A percentile compares a stretch with the other conserved stretches of the same genome.
These are phyloP conservation scores for Neophaeococcomyces mojaviensis DNA, from an alignment of 2,329 filamentous ascomycete species.

Conservation along the genomic window DNA sequence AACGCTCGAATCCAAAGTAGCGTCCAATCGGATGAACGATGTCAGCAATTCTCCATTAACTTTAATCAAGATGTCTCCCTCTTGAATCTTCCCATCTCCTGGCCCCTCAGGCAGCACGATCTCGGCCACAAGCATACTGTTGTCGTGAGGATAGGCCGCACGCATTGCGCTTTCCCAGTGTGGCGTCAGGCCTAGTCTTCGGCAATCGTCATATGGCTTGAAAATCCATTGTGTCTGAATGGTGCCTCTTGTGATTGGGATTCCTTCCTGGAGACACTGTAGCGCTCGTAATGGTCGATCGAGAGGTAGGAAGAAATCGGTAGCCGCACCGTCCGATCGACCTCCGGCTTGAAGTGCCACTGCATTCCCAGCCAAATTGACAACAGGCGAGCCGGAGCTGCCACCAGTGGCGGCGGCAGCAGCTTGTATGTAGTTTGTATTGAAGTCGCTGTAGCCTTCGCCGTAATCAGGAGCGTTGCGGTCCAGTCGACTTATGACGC, in stretches of 20 bases:
- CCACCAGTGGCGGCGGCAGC: slow-evolving; percentile 94
- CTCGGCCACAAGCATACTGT: slow-evolving; percentile 93
- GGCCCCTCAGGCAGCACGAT: slow-evolving; percentile 89
- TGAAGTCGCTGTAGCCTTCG: slow-evolving; percentile 98
- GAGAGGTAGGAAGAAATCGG: slow-evolving; percentile 92
- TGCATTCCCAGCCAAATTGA: slow-evolving; percentile 87
- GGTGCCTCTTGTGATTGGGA: slow-evolving; percentile 78
- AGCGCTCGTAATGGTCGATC: slow-evolving; percentile 84
- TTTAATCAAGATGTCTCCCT: slow-evolving; percentile 88
- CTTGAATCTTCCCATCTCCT: slow-evolving; percentile 76
- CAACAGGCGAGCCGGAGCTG: slow-evolving; percentile 95
- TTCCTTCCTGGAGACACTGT: slow-evolving; percentile 70
- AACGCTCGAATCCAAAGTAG: slow-evolving; percentile 83
- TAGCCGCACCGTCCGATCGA: slow-evolving; percentile 86
- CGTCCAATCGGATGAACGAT: slow-evolving; percentile 85
- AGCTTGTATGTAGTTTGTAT: slow-evolving; percentile 91
- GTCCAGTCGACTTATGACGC: slow-evolving; percentile 91
- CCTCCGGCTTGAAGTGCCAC: slow-evolving; percentile 92
- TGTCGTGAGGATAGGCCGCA: slow-evolving; percentile 80
- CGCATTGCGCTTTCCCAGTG: slow-evolving; percentile 82
- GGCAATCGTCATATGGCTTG: slow-evolving; percentile 95
- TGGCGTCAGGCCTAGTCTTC: slow-evolving; percentile 73
- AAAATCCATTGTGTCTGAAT: slow-evolving; percentile 96
- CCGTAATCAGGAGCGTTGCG: slow-evolving; percentile 96
- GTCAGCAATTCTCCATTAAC: slow-evolving; percentile 90